phyloP scores from a whole-genome alignment of 441 rosid species.

The Biscutella laevigata region DNA sequence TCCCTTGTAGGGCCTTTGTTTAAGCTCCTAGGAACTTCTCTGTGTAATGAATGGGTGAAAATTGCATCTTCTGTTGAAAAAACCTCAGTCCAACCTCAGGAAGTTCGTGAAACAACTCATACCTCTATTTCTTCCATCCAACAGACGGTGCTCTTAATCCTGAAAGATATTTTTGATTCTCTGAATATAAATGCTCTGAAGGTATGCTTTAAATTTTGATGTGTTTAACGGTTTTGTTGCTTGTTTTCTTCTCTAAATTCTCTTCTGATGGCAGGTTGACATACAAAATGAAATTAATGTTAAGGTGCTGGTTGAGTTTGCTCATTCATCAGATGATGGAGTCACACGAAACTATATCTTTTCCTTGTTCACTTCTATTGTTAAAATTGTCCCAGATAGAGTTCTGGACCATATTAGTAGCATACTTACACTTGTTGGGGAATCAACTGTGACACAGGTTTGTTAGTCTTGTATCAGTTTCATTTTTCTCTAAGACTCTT shows the following conservation, averaged over 20 bases:
- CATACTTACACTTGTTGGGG: slow-evolving; percentile 66
- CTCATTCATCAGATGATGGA: slow-evolving; percentile 51
- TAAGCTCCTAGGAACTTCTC: slow-evolving; percentile 54
- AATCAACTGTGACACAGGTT: slow-evolving; percentile 87
- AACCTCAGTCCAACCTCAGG: slow-evolving; percentile 34
- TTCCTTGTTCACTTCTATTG: slow-evolving; percentile 53
- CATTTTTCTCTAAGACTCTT: background rate
- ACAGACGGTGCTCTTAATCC: slow-evolving; percentile 57
- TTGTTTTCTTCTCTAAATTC: slow-evolving; percentile 14
- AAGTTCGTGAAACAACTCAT: slow-evolving; percentile 29
- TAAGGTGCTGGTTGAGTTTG: slow-evolving; percentile 58
- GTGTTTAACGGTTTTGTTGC: background rate
- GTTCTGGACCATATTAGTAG: slow-evolving; percentile 59
- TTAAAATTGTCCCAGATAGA: slow-evolving; percentile 59
- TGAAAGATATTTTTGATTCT: slow-evolving; percentile 64
- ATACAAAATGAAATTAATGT: slow-evolving; percentile 39
- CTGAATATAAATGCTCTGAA: slow-evolving; percentile 29
- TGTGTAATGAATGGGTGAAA: slow-evolving; percentile 44
- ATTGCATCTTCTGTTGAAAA: slow-evolving; percentile 28
- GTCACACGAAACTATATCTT: slow-evolving; percentile 63
- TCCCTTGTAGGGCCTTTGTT: slow-evolving; percentile 67
- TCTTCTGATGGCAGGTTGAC: slow-evolving; percentile 47
- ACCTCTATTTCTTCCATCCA: slow-evolving; percentile 41
- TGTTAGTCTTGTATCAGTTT: slow-evolving; percentile 22
- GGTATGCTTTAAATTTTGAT: slow-evolving; percentile 36